Evolutionary conservation across 805 yeast species (phyloP), one percentile per base, ranked within the genome.

Genomic region (Kuraishia capsulata): DNA sequence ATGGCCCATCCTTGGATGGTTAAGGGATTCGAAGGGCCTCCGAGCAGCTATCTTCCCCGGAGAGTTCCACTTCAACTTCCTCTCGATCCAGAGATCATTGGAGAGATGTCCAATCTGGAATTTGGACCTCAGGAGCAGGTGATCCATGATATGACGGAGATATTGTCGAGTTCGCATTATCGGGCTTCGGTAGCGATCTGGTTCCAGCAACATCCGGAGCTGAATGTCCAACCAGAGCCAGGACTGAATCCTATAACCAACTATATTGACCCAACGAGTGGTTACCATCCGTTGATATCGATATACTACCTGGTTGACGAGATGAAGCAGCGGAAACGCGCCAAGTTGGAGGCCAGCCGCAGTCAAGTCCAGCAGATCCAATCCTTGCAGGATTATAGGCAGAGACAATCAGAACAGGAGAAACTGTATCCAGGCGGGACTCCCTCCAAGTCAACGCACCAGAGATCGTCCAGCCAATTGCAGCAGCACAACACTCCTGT

Each of bases 1-100:
- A 69, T 84, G 48, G 69, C 72, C 40, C 97, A 92, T 51, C 96
- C 96, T 1, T 92, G 98, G 98, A 86, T 92, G 90, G 71, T 70
- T 40, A 78, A 79, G 54, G 96, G 96, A 26, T 88, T 73, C 53
- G 96, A 87, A 39, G 73, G 73, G 26, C 73, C 80, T 0, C 80
- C 84, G 1, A 70, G 78, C 9, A 76, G 78, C 33, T 81, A 79
- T 53, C 60, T 92, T 30, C 96, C 97, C 0, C 71, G 69, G 36
- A 70, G 99, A 48, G 59, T 65, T 3, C 98, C 98, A 2, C 61
- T 92, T 49, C 64, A 67, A 14, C 61, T 72, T 38, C 95, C 94
- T 0, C 63, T 86, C 38, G 81, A 85, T 50, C 68, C 67, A 0
- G 70, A 64, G 1, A 85, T 89, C 9, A 64, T 90, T 9, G 69